phyloP scores from a whole-genome alignment of 202 grass and related monocot species.

The Elaeis oleifera region DNA sequence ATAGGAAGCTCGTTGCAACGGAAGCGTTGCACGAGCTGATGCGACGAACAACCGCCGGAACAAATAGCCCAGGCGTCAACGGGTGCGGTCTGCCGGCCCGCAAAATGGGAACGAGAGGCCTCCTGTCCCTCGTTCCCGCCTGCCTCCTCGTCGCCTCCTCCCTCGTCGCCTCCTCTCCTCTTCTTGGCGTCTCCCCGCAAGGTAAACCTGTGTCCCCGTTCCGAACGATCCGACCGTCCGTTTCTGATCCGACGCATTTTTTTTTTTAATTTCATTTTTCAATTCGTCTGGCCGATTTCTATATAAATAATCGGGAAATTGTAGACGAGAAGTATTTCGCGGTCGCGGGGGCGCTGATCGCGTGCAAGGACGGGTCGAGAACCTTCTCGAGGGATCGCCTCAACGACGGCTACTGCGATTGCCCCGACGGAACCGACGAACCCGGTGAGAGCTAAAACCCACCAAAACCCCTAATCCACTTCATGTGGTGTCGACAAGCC shows the following conservation, averaged over 20 bases:
- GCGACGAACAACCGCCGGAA: no score
- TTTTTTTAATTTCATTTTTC: not conserved
- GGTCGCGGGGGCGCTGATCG: slow-evolving; percentile 39
- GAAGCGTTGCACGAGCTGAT: no score
- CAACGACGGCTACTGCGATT: slow-evolving; percentile 91
- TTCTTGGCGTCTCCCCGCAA: slow-evolving; percentile 51
- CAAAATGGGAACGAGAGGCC: not conserved
- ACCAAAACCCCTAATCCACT: no score
- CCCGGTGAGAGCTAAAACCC: slow-evolving; percentile 37
- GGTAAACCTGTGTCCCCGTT: slow-evolving; percentile 17
- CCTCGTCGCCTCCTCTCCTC: slow-evolving; percentile 12
- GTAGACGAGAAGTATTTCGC: slow-evolving; percentile 69
- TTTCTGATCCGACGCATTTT: slow-evolving; percentile 1
- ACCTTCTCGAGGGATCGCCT: slow-evolving; percentile 61
- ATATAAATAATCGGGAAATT: not conserved
- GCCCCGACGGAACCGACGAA: slow-evolving; percentile 82
- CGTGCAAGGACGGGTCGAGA: slow-evolving; percentile 69
- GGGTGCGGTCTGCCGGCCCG: no score
- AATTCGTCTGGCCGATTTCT: not conserved
- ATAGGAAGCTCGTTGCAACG: no score
- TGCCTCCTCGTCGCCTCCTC: slow-evolving; percentile 22
- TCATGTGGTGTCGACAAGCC: no score
- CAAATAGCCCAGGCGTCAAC: no score
- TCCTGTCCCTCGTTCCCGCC: slow-evolving; percentile 31
- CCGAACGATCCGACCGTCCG: not conserved